Base-by-base conservation (phyloP, 228 moss, liverwort and hornwort genomes). In the Sphagnum magellanicum region DNA sequence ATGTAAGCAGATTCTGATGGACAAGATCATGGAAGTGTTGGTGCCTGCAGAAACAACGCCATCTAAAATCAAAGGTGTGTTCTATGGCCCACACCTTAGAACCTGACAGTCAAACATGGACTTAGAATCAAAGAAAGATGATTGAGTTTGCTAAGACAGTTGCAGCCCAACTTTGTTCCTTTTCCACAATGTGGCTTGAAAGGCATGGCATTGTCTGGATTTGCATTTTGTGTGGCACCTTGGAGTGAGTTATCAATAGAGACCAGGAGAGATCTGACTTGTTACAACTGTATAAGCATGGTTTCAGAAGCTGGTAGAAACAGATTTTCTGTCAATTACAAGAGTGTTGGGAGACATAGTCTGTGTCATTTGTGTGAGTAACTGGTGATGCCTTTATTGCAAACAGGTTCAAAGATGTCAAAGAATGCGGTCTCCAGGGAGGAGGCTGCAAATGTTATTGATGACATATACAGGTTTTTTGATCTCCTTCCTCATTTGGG, bases 11-110 rank as follows among this genome's bases (percentile, higher is more conserved):
- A 86, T 92, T 63, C 88, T 98, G 50, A 92, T 93, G 98, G 98
- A 98, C 77, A 98, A 98, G 83, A 98, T 98, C 74, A 88, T 94
- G 92, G 92, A 89, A 81, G 81, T 98, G 74, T 82, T 98, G 77
- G 76, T 80, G 68, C 92, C 98, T 64, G 67, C 78, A 62, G 98
- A 94, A 67, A 91, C 85, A 81, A 81, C 83, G 63, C 68, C 89
- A 32, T 8, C 12, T 8, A 55, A 12, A 8, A 8, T 8, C 55
- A 55, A 55, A 55, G 55, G 55, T 55, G 55, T 12, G 55, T 55
- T 2, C 12, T 55, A 32, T 32, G 32, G 32, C 32, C 32, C 3
- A 32, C 32, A 32, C 3, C 32, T 32, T 32, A 3, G 32, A 32
- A 32, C 32, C 32, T 32, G 32, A 32, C 32, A 32, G 32, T 32